Evolutionary conservation across 108 stramenopile species (phyloP).

Genomic region (Nitzschia sp.): DNA sequence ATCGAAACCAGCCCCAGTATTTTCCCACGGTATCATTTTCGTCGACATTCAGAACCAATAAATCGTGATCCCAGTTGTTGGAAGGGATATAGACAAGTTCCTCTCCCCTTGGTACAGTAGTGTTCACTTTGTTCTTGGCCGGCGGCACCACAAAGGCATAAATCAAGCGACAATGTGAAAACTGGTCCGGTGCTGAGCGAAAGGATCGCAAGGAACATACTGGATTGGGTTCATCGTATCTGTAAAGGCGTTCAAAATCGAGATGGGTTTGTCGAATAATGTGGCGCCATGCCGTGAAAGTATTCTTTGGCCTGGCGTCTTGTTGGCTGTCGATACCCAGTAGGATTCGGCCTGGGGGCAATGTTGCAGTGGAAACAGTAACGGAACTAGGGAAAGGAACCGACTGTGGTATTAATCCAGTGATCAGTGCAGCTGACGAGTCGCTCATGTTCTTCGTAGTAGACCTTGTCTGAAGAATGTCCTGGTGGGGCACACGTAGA

Average conservation of each 20-base stretch:
- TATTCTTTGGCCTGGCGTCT: not conserved
- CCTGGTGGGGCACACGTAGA: too few species aligned
- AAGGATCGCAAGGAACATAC: slow-evolving; percentile 4
- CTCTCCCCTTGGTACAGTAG: not conserved
- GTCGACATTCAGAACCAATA: slow-evolving; percentile 1
- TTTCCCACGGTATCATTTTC: slow-evolving; percentile 1
- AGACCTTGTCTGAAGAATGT: too few species aligned
- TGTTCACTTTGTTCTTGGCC: not conserved
- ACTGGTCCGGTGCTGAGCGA: not conserved
- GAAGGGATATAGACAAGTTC: too few species aligned
- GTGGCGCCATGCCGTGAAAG: slow-evolving; percentile 16
- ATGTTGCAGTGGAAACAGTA: too few species aligned
- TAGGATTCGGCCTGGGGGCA: slow-evolving; percentile 2
- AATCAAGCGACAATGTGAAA: not conserved
- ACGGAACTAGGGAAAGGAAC: too few species aligned
- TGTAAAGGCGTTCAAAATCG: slow-evolving; percentile 15
- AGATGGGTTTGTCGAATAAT: slow-evolving; percentile 22
- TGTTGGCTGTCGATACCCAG: slow-evolving; percentile 11
- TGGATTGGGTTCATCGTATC: slow-evolving; percentile 15
- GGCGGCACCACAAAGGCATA: slow-evolving; percentile 12
- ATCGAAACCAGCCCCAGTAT: not conserved
- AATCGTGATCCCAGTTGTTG: too few species aligned
- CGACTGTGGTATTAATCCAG: too few species aligned
- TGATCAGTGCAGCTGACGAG: too few species aligned
- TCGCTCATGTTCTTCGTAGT: too few species aligned